phyloP scores from a whole-genome alignment of 169 alveolate genomes.

The Toxoplasma gondii region DNA sequence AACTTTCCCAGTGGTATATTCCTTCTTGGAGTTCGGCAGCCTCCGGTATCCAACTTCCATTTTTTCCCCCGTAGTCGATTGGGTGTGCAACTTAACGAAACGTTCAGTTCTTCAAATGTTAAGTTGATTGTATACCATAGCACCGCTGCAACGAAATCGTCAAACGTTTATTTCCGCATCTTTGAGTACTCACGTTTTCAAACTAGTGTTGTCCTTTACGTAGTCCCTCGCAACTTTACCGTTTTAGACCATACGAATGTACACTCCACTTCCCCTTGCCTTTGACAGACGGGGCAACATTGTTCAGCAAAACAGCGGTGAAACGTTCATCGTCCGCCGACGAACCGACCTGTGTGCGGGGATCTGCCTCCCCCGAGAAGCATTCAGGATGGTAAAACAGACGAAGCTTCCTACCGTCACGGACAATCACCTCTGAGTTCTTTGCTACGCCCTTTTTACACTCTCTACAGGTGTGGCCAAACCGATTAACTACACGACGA shows the following conservation, averaged over 20 bases:
- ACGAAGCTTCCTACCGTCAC: conserved; percentile 18
- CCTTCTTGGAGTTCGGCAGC: too few relatives aligned
- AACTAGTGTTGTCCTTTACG: too few relatives aligned
- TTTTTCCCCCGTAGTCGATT: too few relatives aligned
- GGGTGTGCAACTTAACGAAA: too few relatives aligned
- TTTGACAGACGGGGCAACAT: neutral
- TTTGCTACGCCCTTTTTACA: neutral
- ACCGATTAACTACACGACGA: neutral
- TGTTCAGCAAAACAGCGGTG: neutral
- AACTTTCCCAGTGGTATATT: too few relatives aligned
- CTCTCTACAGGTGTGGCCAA: neutral
- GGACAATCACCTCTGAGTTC: neutral
- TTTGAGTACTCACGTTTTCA: too few relatives aligned
- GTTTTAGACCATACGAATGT: neutral
- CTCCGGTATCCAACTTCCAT: too few relatives aligned
- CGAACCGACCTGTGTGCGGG: conserved; percentile 15
- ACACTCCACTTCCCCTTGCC: conserved; percentile 14
- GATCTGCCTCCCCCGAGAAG: conserved; percentile 10
- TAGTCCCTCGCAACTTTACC: too few relatives aligned
- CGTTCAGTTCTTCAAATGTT: too few relatives aligned
- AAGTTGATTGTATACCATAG: too few relatives aligned
- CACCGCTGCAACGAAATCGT: too few relatives aligned
- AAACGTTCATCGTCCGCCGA: neutral
- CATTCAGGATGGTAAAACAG: conserved; percentile 1
- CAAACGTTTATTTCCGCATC: too few relatives aligned